phyloP scores from a whole-genome alignment of 257 asterid genomes.

The Orobanche coerulescens region DNA sequence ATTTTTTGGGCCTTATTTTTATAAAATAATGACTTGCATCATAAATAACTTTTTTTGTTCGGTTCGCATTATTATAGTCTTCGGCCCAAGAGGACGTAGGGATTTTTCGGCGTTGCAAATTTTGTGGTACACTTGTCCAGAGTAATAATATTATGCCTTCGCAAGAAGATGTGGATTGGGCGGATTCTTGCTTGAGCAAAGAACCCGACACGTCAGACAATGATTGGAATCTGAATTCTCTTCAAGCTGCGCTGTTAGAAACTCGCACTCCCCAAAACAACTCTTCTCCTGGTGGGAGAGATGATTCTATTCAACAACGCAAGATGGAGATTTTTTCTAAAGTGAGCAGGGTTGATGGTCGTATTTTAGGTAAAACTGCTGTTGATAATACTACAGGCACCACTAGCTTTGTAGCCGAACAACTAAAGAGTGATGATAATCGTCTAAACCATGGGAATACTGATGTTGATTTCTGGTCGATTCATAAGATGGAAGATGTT shows the following conservation, averaged over 20 bases:
- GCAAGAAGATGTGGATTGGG: constrained; percentile 73
- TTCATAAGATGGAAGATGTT: constrained; percentile 29
- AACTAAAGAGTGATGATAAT: constrained; percentile 11
- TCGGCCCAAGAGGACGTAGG: constrained; percentile 9
- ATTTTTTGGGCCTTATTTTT: not conserved
- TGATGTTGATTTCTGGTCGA: constrained; percentile 39
- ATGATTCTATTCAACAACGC: constrained; percentile 15
- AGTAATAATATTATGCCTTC: constrained; percentile 20
- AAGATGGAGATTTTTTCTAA: constrained; percentile 14
- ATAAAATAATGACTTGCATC: too few species aligned
- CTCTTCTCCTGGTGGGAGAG: constrained; percentile 18
- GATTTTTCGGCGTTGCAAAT: constrained; percentile 8
- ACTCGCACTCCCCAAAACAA: constrained; percentile 18
- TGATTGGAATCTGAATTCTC: constrained; percentile 42
- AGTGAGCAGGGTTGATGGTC: constrained; percentile 10
- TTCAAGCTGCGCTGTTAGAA: constrained; percentile 32
- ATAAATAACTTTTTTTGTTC: too few species aligned
- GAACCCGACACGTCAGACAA: constrained; percentile 34
- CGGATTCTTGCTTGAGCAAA: constrained; percentile 50
- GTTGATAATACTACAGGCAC: constrained; percentile 12
- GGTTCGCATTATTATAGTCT: not conserved
- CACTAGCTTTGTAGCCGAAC: constrained; percentile 20
- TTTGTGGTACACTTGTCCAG: constrained; percentile 17
- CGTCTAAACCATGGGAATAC: constrained; percentile 13
- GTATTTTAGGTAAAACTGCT: constrained; percentile 11